Base-by-base conservation (phyloP, 164 flowering plant species). In the Chloranthus sessilifolius region DNA sequence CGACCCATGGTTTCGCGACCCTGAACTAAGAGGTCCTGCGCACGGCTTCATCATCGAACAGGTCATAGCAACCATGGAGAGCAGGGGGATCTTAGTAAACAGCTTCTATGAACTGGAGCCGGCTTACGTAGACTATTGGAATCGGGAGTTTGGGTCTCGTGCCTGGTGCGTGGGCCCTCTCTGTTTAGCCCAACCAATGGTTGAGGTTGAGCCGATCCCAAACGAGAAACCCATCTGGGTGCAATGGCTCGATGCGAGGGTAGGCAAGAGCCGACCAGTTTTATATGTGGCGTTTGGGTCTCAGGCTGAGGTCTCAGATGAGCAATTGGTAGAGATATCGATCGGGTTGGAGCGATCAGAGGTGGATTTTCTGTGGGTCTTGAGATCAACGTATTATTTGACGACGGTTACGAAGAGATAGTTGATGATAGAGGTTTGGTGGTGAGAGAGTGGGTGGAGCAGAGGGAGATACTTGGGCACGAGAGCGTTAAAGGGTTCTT, bases 21-120 rank as follows among this genome's bases (percentile, higher is more conserved):
- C 40, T 4, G 42, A 62, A 0, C 60, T 61, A 11, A 22, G 20
- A 1, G 63, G 60, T 17, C 55, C 46, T 1, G 0, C 1, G 0
- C 27, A 15, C 17, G 66, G 65, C 0, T 47, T 62, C 23, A 0
- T 55, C 4, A n/a, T 39, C 0, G 61, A 66, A 41, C 4, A 36
- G 5, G 30, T 0, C 8, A 43, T 4, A 2, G 50, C 52, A 5
- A 27, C 40, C 0, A 4, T 20, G 1, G 16, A 50, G 0, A 62
- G 71, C 56, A 9, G 44, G n/a, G 68, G 71, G 10, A 20, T 55
- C 2, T 4, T 70, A 1, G 51, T 59, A 2, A 70, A 66, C 24
- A 65, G 67, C 35, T 69, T 69, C 54, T 49, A 50, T 28, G 73
- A 61, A 31, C 52, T 69, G 8, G 74, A 70, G 19, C 24, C 51